Evolutionary conservation across 106 monocot species (phyloP).

Genomic region (Dendrobium catenatum): DNA sequence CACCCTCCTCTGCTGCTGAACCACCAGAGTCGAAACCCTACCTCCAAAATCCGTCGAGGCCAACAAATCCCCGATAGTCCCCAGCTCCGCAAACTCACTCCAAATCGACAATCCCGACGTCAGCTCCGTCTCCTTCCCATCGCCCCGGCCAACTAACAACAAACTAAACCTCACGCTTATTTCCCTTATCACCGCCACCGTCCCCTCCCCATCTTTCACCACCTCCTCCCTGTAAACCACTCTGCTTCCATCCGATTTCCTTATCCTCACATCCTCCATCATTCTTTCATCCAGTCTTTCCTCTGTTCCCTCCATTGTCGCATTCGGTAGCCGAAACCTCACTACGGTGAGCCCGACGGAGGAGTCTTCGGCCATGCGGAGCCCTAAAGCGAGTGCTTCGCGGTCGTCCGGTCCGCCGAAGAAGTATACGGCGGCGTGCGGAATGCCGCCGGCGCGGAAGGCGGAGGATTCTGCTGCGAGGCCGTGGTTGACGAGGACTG

Average conservation of each 20-base stretch:
- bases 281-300: conserved; percentile 37
- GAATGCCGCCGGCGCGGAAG: not conserved
- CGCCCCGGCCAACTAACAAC: conserved; percentile 52
- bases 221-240: conserved; percentile 41
- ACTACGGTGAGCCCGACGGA: conserved; percentile 22
- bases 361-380: conserved; percentile 36
- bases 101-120: conserved; percentile 48
- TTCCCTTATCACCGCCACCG: conserved; percentile 30
- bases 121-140: conserved; percentile 20
- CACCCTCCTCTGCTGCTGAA: conserved; percentile 40
- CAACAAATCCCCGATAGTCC: conserved; percentile 52
- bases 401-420: conserved; percentile 71
- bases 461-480: conserved; percentile 8
- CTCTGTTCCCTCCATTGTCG: conserved; percentile 6
- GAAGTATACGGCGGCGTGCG: conserved; percentile 35
- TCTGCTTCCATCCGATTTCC: conserved; percentile 8
- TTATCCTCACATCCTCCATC: conserved; percentile 46
- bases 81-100: conserved; percentile 36
- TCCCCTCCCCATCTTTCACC: conserved; percentile 53
- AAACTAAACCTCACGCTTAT: conserved; percentile 37
- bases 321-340: conserved; percentile 17
- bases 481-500: conserved; percentile 51
- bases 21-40: conserved; percentile 47
- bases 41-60: conserved; percentile 44
- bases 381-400: conserved; percentile 36